These are phyloP conservation scores for Oryza nivara DNA, from an alignment of 176 grass and related monocot genomes.

Conservation along the genomic window DNA sequence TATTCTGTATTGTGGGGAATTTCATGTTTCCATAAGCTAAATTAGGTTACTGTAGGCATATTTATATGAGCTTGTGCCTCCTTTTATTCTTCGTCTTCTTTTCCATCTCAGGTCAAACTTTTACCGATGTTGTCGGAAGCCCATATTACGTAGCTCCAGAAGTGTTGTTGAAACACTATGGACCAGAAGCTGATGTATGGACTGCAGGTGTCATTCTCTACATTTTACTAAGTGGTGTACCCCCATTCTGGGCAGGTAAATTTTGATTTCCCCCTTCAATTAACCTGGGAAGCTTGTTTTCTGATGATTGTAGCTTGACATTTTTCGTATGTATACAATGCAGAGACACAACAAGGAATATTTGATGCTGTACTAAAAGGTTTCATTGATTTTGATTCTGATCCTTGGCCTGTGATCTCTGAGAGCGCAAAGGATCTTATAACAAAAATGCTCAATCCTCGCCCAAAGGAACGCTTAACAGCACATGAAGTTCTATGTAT, in stretches of 20 bases:
- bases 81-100: not conserved
- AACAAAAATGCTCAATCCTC: constrained; percentile 83
- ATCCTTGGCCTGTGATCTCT: constrained; percentile 97
- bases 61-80: not conserved
- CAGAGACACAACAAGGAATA: constrained; percentile 99
- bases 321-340: constrained; percentile 42
- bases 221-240: constrained; percentile 87
- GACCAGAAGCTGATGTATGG: constrained; percentile 90
- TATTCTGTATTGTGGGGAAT: constrained; percentile 12
- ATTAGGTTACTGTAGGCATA: not conserved
- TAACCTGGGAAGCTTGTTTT: not conserved
- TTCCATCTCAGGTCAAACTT: constrained; percentile 57
- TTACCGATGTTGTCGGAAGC: constrained; percentile 92
- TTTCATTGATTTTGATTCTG: constrained; percentile 90
- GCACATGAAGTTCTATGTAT: constrained; percentile 96
- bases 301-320: constrained; percentile 24
- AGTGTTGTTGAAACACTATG: constrained; percentile 72
- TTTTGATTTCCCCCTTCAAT: not conserved
- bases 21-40: not conserved
- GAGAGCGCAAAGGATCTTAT: constrained; percentile 96
- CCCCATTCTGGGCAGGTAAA: constrained; percentile 77
- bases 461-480: constrained; percentile 60
- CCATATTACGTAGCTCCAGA: constrained; percentile 94
- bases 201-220: constrained; percentile 93
- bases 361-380: constrained; percentile 98